Percentiles rank a stretch among this genome's conserved stretches.
phyloP scores from a whole-genome alignment of 1,139 yeast genomes.

The Magnusiomyces clavatus region DNA sequence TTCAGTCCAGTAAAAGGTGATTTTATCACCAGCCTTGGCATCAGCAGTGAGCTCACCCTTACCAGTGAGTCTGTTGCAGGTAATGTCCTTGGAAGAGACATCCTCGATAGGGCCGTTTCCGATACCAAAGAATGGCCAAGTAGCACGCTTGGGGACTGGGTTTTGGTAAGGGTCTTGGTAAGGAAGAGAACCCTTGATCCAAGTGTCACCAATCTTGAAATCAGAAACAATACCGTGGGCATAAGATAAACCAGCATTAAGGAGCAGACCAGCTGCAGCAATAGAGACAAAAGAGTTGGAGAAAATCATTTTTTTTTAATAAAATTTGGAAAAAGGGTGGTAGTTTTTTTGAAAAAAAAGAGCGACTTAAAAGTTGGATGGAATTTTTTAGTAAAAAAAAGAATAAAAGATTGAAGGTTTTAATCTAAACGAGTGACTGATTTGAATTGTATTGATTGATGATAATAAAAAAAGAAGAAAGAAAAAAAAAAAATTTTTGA shows the following conservation, averaged over 20 bases:
- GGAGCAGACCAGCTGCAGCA: constrained; percentile 1
- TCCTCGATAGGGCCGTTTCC: constrained; percentile 13
- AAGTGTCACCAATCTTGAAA: constrained; percentile 6
- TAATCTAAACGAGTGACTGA: too few relatives aligned
- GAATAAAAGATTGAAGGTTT: too few relatives aligned
- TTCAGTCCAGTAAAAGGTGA: constrained; percentile 12
- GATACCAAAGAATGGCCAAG: constrained; percentile 10
- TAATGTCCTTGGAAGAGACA: constrained; percentile 9
- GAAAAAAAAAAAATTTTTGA: too few relatives aligned
- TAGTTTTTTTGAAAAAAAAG: too few relatives aligned
- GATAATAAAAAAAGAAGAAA: too few relatives aligned
- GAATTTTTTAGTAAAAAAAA: too few relatives aligned
- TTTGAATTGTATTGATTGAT: too few relatives aligned
- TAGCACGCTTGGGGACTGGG: constrained; percentile 8
- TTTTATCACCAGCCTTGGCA: constrained; percentile 9
- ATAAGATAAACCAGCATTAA: constrained; percentile 1
- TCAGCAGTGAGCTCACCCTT: constrained; percentile 4
- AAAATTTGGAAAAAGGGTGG: too few relatives aligned
- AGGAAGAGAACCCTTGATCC: constrained; percentile 7
- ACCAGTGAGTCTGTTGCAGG: constrained; percentile 7
- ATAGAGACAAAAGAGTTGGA: not conserved
- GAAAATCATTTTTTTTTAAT: not conserved
- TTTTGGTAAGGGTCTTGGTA: constrained; percentile 7
- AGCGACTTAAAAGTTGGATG: too few relatives aligned
- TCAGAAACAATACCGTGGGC: constrained; percentile 12